Conservation (phyloP, 2,329 filamentous ascomycete genomes). For the Onygenales sp. region DNA sequence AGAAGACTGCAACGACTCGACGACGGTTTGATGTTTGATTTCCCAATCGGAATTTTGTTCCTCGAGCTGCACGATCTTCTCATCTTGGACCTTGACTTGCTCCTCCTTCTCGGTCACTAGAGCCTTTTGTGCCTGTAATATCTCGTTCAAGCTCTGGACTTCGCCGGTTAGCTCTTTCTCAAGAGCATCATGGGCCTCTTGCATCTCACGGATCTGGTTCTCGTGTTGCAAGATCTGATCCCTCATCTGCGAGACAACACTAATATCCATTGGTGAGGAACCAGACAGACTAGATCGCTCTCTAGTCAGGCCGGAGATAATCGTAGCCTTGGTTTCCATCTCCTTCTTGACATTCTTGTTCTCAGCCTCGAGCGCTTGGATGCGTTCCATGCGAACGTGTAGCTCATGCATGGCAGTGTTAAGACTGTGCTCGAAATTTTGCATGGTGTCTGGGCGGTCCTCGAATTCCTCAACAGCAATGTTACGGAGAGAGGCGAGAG, state of each 20-base stretch:
- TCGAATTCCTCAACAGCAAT: slow-evolving; percentile 83
- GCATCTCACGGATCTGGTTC: slow-evolving; percentile 63
- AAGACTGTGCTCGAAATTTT: slow-evolving; percentile 85
- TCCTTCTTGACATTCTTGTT: slow-evolving; percentile 79
- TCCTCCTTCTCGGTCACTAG: slow-evolving; percentile 14
- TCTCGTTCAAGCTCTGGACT: slow-evolving; percentile 56
- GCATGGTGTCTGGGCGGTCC: slow-evolving; percentile 69
- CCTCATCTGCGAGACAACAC: slow-evolving; percentile 74
- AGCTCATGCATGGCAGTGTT: slow-evolving; percentile 90
- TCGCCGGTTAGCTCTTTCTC: slow-evolving; percentile 68
- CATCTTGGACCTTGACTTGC: slow-evolving; percentile 31
- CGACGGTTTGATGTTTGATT: slow-evolving; percentile 58
- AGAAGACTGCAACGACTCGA: slow-evolving; percentile 60
- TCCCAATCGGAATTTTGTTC: slow-evolving; percentile 67
- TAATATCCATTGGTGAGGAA: slow-evolving; percentile 77
- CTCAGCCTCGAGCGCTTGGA: slow-evolving; percentile 81
- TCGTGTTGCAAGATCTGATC: slow-evolving; percentile 85
- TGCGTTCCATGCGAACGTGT: slow-evolving; percentile 74
- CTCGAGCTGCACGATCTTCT: slow-evolving; percentile 57
- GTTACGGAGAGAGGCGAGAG: slow-evolving; percentile 79
- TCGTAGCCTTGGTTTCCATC: slow-evolving; percentile 92
- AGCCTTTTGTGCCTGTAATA: slow-evolving; percentile 32
- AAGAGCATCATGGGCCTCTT: slow-evolving; percentile 60
- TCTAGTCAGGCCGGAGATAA: slow-evolving; percentile 87
- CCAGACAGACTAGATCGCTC: slow-evolving; percentile 83